A percentile compares a stretch with the other conserved stretches of the same genome.
These are phyloP conservation scores for Chaetomiaceae sp. DNA, from an alignment of 2,329 filamentous ascomycete species.

Conservation along the genomic window DNA sequence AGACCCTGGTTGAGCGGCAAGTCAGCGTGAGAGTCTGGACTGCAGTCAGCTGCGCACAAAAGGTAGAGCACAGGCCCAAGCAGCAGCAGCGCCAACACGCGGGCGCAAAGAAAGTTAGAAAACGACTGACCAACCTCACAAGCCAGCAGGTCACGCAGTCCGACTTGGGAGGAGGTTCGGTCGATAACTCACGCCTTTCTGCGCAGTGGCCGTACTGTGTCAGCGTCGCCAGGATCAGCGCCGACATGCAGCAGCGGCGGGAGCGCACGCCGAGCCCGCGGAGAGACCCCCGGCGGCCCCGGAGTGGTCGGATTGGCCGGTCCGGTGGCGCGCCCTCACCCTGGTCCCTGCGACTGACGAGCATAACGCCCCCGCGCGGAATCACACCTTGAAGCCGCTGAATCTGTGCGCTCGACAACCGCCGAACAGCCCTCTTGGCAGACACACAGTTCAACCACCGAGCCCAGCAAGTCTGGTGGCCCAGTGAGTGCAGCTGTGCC, in stretches of 20 bases:
- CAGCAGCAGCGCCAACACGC: background rate
- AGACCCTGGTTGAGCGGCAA: too few species aligned
- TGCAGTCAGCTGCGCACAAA: too few species aligned
- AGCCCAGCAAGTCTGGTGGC: background rate
- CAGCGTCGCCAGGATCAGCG: background rate
- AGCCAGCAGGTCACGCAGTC: background rate
- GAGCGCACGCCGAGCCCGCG: constrained; percentile 4
- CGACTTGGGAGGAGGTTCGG: too few species aligned
- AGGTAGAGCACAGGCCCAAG: background rate
- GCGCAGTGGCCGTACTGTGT: too few species aligned
- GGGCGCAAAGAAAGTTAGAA: background rate
- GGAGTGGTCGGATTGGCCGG: constrained; percentile 22
- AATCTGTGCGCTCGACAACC: background rate
- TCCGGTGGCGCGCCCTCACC: constrained; percentile 13
- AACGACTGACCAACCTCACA: background rate
- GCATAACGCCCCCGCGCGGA: constrained; percentile 17
- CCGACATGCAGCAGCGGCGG: background rate
- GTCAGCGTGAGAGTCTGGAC: too few species aligned
- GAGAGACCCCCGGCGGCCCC: constrained; percentile 12
- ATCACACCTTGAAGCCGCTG: constrained; percentile 6
- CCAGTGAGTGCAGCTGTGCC: too few species aligned
- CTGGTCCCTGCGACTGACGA: constrained; percentile 11
- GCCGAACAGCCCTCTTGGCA: constrained; percentile 18
- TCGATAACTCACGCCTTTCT: too few species aligned
- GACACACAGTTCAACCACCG: background rate